Base-by-base conservation (phyloP, 352 stramenopile genomes). In the Globisporangium cylindrosporum region DNA sequence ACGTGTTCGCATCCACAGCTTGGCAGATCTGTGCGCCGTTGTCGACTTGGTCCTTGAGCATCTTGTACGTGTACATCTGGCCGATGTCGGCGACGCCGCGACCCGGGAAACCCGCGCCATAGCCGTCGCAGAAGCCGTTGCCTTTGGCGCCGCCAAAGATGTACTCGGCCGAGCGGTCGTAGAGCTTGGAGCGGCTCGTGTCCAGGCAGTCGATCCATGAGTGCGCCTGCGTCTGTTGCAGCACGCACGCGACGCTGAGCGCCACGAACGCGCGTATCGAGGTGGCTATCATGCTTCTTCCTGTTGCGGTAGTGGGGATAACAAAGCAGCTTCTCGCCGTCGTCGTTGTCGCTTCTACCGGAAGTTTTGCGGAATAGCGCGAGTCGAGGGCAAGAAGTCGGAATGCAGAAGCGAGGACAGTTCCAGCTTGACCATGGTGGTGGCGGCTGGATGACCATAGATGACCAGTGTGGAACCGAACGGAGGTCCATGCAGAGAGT, bases 121-220 rank as follows among this genome's bases (percentile, higher is more conserved):
- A 92, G 58, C 84, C 84, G n/a, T 81, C 74, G 66, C 84, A 92
- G 65, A 89, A 89, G 27, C 82, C 82, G 46, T 91, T 87, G 51
- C 79, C 80, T 14, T 82, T 77, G 27, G 78, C 66, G 32, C 84
- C 84, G 38, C 81, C 80, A 55, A 79, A 92, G 66, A 92, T 90
- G 70, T 90, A 92, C 48, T 78, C 74, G 15, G 69, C 74, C 62
- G 80, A 88, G 58, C 87, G 69, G 58, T 90, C 77, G 60, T 92
- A 91, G 8, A 92, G 59, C 62, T 88, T 88, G 10, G 69, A 77
- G 60, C 81, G 73, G 67, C 82, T 77, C 58, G 79, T 89, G 73
- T 89, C 85, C 49, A 93, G 74, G 64, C 85, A 93, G 69, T 93
- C 85, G 72, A 92, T 86, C 84, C 85, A 91, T 12, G 82, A 79